These are phyloP conservation scores for Vicia faba DNA, from an alignment of 306 rosid genomes.

Conservation along the genomic window DNA sequence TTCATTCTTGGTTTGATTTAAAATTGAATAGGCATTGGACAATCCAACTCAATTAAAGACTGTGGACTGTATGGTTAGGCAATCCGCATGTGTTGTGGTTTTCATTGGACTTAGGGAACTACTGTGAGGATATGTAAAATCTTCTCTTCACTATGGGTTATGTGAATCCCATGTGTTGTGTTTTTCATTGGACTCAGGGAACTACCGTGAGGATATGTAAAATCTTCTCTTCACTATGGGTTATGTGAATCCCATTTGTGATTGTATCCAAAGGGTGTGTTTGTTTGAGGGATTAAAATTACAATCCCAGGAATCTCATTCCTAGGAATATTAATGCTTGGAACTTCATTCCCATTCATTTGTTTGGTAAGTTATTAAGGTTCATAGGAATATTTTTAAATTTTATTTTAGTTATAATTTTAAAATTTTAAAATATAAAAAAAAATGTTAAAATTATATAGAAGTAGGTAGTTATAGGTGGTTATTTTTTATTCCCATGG, in stretches of 20 bases:
- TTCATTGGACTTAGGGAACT: not conserved
- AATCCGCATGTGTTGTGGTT: slow-evolving; percentile 5
- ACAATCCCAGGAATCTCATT: no score
- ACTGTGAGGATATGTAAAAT: not conserved
- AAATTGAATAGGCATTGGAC: not conserved
- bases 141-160: slow-evolving; percentile 4
- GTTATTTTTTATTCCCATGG: no score
- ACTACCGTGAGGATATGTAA: not conserved
- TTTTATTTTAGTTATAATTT: no score
- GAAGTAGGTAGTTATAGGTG: no score
- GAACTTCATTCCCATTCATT: no score
- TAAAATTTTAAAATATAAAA: no score
- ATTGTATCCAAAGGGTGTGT: not conserved
- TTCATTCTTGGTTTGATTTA: not conserved
- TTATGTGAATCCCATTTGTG: not conserved
- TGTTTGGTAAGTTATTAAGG: no score
- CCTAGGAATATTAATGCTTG: no score
- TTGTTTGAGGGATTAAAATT: no score
- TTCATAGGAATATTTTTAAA: no score
- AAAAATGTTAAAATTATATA: no score
- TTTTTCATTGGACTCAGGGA: slow-evolving; percentile 5
- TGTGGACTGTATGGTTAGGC: not conserved
- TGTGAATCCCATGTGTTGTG: slow-evolving; percentile 5
- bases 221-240: slow-evolving; percentile 2
- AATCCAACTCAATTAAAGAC: not conserved